Evolutionary conservation across 495 filamentous ascomycete genomes (phyloP).

Genomic region (Apiosordaria backusii): DNA sequence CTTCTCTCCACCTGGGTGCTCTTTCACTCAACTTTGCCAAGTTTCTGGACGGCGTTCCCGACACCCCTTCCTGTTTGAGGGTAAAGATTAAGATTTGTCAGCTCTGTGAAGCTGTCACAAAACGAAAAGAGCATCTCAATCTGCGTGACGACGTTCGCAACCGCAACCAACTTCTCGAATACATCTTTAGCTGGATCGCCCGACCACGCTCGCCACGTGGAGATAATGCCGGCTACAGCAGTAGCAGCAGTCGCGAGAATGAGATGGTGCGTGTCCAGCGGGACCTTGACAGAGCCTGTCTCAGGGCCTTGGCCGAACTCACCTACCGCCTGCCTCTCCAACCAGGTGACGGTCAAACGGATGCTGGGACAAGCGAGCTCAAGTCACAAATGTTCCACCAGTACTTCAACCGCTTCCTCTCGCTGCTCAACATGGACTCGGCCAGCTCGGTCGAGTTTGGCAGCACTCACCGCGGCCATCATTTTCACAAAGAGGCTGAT

Average conservation of each 20-base stretch:
- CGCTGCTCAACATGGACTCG: constrained; percentile 54
- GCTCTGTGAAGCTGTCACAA: constrained; percentile 58
- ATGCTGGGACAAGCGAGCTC: constrained; percentile 59
- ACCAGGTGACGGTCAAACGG: constrained; percentile 57
- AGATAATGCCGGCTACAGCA: constrained; percentile 18
- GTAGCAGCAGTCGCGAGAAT: constrained; percentile 37
- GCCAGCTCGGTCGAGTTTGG: constrained; percentile 31
- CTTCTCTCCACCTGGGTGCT: constrained; percentile 56
- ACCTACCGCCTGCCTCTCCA: constrained; percentile 62
- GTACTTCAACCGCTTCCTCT: constrained; percentile 64
- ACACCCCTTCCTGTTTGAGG: constrained; percentile 50
- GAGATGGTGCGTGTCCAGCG: constrained; percentile 53
- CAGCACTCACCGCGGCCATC: constrained; percentile 6
- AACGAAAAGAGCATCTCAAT: constrained; percentile 63
- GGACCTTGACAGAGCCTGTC: constrained; percentile 60
- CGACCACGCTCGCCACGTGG: constrained; percentile 45
- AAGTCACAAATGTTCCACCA: constrained; percentile 62
- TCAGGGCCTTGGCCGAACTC: constrained; percentile 57
- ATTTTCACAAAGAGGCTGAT: constrained; percentile 35
- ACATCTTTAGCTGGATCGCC: constrained; percentile 62
- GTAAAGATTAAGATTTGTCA: constrained; percentile 66
- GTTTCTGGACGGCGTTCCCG: constrained; percentile 53
- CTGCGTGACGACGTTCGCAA: constrained; percentile 62
- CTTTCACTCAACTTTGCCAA: constrained; percentile 59
- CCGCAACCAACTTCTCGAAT: constrained; percentile 60